Evolutionary conservation across 2,329 filamentous ascomycete species (phyloP).

Genomic region (Fusarium sp.): DNA sequence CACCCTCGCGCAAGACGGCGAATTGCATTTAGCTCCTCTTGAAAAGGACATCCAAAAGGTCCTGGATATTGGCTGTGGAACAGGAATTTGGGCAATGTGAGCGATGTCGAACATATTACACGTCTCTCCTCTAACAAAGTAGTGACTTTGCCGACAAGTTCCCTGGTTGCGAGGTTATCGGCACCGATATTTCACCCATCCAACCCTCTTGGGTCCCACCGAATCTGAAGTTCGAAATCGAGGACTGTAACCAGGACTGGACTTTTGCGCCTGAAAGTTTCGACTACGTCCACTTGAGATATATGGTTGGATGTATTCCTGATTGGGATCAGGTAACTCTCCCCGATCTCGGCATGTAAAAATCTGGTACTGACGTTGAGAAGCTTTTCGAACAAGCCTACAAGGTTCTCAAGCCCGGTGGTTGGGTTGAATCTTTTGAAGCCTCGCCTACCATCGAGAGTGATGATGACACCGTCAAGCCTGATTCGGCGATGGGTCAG

Average conservation of each 20-base stretch:
- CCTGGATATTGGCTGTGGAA: constrained; percentile 1
- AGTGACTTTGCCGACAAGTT: constrained; percentile 39
- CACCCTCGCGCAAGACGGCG: constrained; percentile 16
- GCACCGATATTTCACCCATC: constrained; percentile 36
- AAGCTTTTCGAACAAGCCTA: constrained; percentile 18
- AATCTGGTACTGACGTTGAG: background rate
- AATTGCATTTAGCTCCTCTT: constrained; percentile 14
- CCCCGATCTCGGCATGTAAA: background rate
- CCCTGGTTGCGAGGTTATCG: constrained; percentile 30
- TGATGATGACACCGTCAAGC: constrained; percentile 27
- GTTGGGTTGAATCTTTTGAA: constrained; percentile 31
- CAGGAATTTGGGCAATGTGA: constrained; percentile 39
- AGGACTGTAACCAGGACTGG: constrained; percentile 39
- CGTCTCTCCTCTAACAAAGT: background rate
- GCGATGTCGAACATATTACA: fast-evolving
- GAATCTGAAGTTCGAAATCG: constrained; percentile 38
- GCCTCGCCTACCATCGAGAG: constrained; percentile 27
- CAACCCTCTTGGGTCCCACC: constrained; percentile 36
- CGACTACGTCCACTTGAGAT: constrained; percentile 37
- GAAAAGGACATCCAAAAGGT: background rate
- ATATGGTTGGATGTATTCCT: constrained; percentile 33
- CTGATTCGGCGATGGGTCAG: constrained; percentile 26
- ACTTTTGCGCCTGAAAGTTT: constrained; percentile 28
- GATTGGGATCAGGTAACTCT: constrained; percentile 13
- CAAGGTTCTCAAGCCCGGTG: constrained; percentile 30